Percentiles rank a stretch among this genome's conserved stretches.
phyloP scores from a whole-genome alignment of 768 basidiomycete species.

The Phanerodontia chrysosporium region DNA sequence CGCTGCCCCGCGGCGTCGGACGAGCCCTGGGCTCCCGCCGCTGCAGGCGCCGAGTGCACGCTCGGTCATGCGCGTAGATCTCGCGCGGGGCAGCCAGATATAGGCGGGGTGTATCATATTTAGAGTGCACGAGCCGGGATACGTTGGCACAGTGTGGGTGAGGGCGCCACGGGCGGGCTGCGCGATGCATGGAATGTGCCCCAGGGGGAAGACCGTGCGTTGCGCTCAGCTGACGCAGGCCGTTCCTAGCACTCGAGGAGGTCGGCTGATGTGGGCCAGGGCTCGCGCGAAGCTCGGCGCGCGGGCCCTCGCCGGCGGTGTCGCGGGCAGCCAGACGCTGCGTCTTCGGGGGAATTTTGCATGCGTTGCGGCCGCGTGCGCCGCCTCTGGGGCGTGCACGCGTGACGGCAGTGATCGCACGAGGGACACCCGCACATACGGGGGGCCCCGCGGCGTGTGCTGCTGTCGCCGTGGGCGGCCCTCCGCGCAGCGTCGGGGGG shows the following conservation, averaged over 20 bases:
- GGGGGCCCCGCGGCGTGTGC: too few species aligned
- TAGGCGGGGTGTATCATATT: background rate
- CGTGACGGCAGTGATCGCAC: too few species aligned
- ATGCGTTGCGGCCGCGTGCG: too few species aligned
- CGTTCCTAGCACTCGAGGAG: background rate
- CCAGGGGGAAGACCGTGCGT: background rate
- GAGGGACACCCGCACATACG: too few species aligned
- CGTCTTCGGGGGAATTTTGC: background rate
- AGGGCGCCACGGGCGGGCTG: too few species aligned
- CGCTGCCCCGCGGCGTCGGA: too few species aligned
- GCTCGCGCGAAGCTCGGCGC: background rate
- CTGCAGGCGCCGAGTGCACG: too few species aligned
- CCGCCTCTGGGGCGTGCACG: too few species aligned
- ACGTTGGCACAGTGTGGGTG: background rate
- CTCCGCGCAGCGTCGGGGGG: too few species aligned
- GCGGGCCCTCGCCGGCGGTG: background rate
- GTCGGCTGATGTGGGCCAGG: background rate
- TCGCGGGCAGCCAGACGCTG: background rate
- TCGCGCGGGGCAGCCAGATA: background rate
- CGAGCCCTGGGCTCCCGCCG: too few species aligned
- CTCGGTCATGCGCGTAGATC: too few species aligned
- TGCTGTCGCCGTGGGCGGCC: background rate
- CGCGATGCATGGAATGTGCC: background rate
- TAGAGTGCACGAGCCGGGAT: background rate
- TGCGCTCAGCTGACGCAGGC: background rate